Conservation (phyloP, 257 asterid genomes). For the Nicotiana tomentosiformis region DNA sequence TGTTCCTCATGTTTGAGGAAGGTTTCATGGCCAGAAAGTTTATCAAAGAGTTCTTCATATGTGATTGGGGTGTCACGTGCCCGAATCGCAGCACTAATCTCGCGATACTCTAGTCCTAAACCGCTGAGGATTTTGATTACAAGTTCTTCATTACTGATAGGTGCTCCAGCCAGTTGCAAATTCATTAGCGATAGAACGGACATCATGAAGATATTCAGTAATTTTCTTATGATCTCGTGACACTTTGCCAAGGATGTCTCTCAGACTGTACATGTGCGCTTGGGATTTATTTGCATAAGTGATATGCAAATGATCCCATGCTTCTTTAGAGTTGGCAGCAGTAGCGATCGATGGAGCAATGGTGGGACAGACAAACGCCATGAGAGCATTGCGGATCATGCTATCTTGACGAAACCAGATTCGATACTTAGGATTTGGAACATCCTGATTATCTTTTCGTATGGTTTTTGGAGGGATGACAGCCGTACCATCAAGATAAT, state of each 20-base stretch:
- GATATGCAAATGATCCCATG: background rate
- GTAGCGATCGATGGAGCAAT: background rate
- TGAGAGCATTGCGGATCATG: background rate
- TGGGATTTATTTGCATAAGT: background rate
- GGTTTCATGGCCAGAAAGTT: background rate
- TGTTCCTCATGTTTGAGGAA: background rate
- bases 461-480: background rate
- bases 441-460: background rate
- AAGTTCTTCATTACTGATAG: background rate
- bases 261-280: too few relatives aligned
- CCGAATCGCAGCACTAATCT: background rate
- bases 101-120: background rate
- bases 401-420: background rate
- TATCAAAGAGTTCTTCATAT: background rate
- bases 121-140: background rate
- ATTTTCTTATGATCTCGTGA: background rate
- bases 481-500: background rate
- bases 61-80: background rate
- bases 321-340: too few relatives aligned
- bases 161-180: background rate
- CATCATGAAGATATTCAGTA: background rate
- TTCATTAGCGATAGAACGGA: background rate
- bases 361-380: background rate
- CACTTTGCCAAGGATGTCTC: background rate
- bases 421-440: background rate